These are phyloP conservation scores for Aspergillus wentii DNA, from an alignment of 495 filamentous ascomycete species.

Conservation along the genomic window DNA sequence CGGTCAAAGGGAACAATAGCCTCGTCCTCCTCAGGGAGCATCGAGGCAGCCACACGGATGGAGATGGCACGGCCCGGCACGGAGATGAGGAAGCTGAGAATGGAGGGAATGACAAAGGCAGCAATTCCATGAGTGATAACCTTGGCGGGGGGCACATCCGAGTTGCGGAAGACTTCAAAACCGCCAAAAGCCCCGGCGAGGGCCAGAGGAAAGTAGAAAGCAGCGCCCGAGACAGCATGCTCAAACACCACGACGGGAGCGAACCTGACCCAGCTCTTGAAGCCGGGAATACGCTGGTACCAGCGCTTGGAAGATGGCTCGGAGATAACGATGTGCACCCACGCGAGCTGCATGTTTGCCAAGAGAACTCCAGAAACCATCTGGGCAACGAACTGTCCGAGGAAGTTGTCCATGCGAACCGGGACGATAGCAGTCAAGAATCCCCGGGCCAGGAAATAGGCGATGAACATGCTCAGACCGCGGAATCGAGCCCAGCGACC, in stretches of 20 bases:
- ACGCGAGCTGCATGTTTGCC: slow-evolving; percentile 48
- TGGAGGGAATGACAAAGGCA: slow-evolving; percentile 26
- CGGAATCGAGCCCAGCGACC: slow-evolving; percentile 57
- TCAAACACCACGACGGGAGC: slow-evolving; percentile 46
- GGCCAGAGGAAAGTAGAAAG: slow-evolving; percentile 35
- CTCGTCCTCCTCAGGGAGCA: slow-evolving; percentile 64
- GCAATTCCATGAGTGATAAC: slow-evolving; percentile 25
- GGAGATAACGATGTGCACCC: slow-evolving; percentile 60
- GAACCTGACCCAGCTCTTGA: slow-evolving; percentile 41
- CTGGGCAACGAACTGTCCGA: slow-evolving; percentile 30
- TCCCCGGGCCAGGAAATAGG: slow-evolving; percentile 22
- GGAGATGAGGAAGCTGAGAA: slow-evolving; percentile 43
- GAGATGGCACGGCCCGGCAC: slow-evolving; percentile 61
- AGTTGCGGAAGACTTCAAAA: slow-evolving; percentile 16
- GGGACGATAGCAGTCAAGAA: slow-evolving; percentile 20
- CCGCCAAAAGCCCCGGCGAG: slow-evolving; percentile 23
- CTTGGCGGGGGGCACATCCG: slow-evolving; percentile 9
- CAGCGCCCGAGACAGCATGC: slow-evolving; percentile 24
- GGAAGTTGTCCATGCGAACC: slow-evolving; percentile 20
- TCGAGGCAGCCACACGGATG: slow-evolving; percentile 65
- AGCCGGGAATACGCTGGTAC: slow-evolving; percentile 45
- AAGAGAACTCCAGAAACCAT: slow-evolving; percentile 38
- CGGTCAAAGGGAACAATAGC: slow-evolving; percentile 75
- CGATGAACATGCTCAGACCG: slow-evolving; percentile 40
- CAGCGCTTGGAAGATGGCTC: slow-evolving; percentile 47